Evolutionary conservation across 768 basidiomycete genomes (phyloP).

Genomic region (Lentinus brumalis): DNA sequence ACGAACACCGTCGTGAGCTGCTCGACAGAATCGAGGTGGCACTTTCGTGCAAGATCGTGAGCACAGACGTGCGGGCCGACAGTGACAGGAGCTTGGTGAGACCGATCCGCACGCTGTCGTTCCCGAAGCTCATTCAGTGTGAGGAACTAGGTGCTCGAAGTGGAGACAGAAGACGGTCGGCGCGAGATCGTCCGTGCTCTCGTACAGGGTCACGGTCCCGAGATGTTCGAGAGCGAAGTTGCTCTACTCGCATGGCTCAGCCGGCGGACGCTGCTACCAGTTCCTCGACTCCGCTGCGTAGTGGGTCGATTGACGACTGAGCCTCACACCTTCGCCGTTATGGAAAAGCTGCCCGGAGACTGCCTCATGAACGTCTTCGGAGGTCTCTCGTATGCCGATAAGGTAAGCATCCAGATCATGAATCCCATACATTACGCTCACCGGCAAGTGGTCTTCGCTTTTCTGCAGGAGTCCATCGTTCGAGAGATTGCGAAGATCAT

Average conservation of each 20-base stretch:
- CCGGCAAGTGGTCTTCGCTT: no score
- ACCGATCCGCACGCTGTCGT: no score
- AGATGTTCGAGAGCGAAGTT: conserved; percentile 2
- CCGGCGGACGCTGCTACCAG: background rate
- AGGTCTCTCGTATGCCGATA: background rate
- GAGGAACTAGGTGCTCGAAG: background rate
- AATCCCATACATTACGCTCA: background rate
- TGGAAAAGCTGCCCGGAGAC: background rate
- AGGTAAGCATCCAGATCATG: background rate
- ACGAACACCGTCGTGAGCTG: no score
- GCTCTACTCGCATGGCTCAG: conserved; percentile 12
- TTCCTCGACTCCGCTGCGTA: background rate
- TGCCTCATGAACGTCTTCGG: background rate
- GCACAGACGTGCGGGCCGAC: no score
- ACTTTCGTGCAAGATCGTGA: no score
- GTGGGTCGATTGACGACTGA: background rate
- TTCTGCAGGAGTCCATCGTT: conserved; percentile 8
- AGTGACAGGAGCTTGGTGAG: no score
- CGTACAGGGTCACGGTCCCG: background rate
- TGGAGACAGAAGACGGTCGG: background rate
- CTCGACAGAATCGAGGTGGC: no score
- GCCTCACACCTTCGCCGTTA: background rate
- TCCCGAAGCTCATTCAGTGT: background rate
- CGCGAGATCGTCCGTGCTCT: conserved; percentile 3
- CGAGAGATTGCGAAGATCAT: conserved; percentile 1